These are phyloP conservation scores for Casuarina glauca DNA, from an alignment of 306 rosid species.

Conservation along the genomic window DNA sequence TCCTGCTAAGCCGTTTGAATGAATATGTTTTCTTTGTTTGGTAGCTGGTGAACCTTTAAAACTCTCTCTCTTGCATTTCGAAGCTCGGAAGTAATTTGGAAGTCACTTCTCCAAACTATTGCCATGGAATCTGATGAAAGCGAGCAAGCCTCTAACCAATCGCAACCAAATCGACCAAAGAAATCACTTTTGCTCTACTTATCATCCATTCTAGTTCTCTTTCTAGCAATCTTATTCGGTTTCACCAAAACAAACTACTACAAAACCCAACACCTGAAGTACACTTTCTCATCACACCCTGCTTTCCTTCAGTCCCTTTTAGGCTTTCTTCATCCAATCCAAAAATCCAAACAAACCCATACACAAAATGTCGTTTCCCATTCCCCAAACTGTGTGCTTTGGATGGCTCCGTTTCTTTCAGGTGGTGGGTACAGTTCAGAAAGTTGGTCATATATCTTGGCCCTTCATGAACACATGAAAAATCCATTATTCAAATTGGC, in stretches of 20 bases:
- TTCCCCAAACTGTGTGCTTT: constrained; percentile 54
- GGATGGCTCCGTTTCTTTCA: constrained; percentile 93
- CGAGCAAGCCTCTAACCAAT: constrained; percentile 20
- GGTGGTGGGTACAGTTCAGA: constrained; percentile 92
- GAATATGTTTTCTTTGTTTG: no score
- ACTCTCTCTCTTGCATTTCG: background rate
- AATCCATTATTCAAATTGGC: constrained; percentile 50
- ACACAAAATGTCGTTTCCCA: constrained; percentile 16
- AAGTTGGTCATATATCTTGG: constrained; percentile 74
- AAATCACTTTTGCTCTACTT: constrained; percentile 32
- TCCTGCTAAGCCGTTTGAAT: no score
- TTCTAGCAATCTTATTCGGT: constrained; percentile 45
- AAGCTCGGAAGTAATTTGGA: background rate
- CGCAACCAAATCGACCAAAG: constrained; percentile 32
- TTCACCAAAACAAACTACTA: constrained; percentile 42
- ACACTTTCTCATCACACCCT: constrained; percentile 31
- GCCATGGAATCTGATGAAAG: constrained; percentile 48
- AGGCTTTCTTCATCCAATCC: constrained; percentile 29
- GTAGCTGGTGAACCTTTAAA: no score
- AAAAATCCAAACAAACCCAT: constrained; percentile 25
- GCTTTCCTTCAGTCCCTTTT: constrained; percentile 30
- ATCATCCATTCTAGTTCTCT: constrained; percentile 49
- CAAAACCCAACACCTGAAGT: constrained; percentile 45
- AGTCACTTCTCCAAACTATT: background rate
- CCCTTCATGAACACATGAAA: constrained; percentile 48